Evolutionary conservation across 257 asterid species (phyloP).

Genomic region (Datura wrightii): DNA sequence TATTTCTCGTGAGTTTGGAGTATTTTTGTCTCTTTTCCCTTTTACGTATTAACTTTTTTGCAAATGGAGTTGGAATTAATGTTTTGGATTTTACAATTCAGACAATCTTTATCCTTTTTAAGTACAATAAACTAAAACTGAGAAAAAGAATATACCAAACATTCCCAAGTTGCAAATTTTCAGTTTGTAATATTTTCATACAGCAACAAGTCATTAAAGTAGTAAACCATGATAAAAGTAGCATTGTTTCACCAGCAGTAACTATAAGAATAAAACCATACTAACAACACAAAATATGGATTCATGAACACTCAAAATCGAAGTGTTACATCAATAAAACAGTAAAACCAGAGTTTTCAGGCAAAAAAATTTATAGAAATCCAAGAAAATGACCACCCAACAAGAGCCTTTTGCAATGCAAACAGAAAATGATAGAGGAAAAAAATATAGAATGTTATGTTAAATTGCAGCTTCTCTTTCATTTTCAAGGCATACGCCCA

Average conservation of each 20-base stretch:
- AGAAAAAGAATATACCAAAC: not conserved
- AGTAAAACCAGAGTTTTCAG: slow-evolving; percentile 29
- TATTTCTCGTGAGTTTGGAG: too few relatives aligned
- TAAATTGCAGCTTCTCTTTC: slow-evolving; percentile 61
- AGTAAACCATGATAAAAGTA: not conserved
- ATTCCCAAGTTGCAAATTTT: not conserved
- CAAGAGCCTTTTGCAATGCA: slow-evolving; percentile 42
- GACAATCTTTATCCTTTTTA: not conserved
- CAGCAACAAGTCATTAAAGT: not conserved
- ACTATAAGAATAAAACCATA: not conserved
- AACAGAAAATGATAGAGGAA: not conserved
- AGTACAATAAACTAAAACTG: not conserved
- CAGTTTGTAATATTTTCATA: not conserved
- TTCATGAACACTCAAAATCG: not conserved
- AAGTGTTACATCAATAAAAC: slow-evolving; percentile 26
- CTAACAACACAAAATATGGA: slow-evolving; percentile 17
- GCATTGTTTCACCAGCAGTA: not conserved
- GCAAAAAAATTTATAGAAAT: slow-evolving; percentile 31
- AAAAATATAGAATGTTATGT: slow-evolving; percentile 34
- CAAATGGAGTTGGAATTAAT: not conserved
- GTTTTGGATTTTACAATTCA: not conserved
- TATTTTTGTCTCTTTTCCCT: too few relatives aligned
- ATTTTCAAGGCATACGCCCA: slow-evolving; percentile 53
- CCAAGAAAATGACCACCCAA: slow-evolving; percentile 62
- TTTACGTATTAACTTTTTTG: not conserved